phyloP scores from a whole-genome alignment of 352 stramenopile species.

The Globisporangium spiculum region DNA sequence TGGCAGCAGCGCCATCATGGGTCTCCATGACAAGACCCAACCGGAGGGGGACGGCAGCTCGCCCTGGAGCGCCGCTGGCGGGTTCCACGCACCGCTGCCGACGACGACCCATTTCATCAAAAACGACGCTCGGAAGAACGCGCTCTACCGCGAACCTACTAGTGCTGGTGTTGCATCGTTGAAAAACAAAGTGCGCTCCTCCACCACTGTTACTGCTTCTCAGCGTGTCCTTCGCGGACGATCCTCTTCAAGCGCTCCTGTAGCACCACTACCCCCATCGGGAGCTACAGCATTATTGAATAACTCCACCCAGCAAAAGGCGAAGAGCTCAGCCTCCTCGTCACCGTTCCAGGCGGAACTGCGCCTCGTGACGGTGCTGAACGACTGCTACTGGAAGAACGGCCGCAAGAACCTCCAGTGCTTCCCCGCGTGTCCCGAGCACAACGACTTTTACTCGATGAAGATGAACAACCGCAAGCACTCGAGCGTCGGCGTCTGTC shows the following conservation, averaged over 20 bases:
- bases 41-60: not conserved
- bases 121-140: not conserved
- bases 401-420: constrained; percentile 89
- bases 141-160: not conserved
- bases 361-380: constrained; percentile 55
- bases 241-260: not conserved
- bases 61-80: not conserved
- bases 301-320: not conserved
- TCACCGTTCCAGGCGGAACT: constrained; percentile 16
- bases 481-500: constrained; percentile 78
- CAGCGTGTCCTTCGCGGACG: not conserved
- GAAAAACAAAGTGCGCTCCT: not conserved
- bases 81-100: not conserved
- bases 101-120: constrained; percentile 3
- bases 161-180: not conserved
- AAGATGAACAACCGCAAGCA: constrained; percentile 90
- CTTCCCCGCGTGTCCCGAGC: constrained; percentile 82
- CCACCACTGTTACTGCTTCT: not conserved
- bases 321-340: not conserved
- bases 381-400: constrained; percentile 88
- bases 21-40: not conserved
- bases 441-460: constrained; percentile 89
- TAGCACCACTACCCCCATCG: not conserved
- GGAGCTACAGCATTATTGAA: not conserved
- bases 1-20: not conserved